Conservation (phyloP, 345 rosid species). For the Rhizophora apiculata region DNA sequence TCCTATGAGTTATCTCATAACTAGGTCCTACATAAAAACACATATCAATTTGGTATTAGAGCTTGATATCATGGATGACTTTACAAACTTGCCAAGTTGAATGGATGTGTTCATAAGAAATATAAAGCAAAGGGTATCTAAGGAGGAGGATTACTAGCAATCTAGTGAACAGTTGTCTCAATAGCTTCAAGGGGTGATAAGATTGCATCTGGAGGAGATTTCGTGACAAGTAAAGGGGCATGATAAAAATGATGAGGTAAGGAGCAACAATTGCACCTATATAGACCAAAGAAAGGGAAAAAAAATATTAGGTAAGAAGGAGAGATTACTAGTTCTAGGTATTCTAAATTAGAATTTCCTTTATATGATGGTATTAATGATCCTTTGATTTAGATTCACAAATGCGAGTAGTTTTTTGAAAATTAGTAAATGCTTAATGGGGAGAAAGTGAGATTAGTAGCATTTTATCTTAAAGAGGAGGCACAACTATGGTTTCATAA, state of each 20-base stretch:
- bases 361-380: background rate
- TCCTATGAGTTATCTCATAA: background rate
- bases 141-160: background rate
- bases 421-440: background rate
- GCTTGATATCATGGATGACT: background rate
- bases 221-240: no score
- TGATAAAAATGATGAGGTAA: background rate
- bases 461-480: background rate
- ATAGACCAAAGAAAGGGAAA: background rate
- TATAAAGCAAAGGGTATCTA: background rate
- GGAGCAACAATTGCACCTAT: background rate
- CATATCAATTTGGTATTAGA: constrained; percentile 4
- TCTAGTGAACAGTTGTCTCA: background rate
- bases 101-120: background rate
- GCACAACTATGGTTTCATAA: background rate
- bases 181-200: background rate
- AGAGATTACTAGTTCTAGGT: background rate
- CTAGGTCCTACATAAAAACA: background rate
- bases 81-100: background rate
- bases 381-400: background rate
- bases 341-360: background rate
- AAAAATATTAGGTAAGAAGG: background rate
- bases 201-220: background rate
- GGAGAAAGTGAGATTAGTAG: background rate
- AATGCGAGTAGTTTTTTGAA: background rate